Evolutionary conservation across 2,329 filamentous ascomycete species (phyloP).

Genomic region (Alternaria rosae): DNA sequence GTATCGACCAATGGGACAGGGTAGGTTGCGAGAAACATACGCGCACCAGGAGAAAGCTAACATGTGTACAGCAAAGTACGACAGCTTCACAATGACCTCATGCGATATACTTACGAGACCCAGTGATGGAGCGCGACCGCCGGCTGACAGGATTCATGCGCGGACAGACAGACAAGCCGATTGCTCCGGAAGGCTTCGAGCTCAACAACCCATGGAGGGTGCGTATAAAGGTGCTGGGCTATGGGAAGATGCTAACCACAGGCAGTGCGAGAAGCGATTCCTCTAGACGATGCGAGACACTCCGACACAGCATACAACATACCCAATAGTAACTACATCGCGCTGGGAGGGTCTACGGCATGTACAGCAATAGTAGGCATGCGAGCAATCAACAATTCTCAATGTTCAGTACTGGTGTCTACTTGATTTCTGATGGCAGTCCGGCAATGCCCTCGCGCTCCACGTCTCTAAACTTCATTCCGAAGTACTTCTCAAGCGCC

Average conservation of each 20-base stretch:
- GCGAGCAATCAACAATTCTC: conserved; percentile 22
- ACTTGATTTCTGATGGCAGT: conserved; percentile 44
- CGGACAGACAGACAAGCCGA: conserved; percentile 67
- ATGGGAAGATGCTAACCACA: conserved; percentile 33
- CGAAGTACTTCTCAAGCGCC: conserved; percentile 55
- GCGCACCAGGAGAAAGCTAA: conserved; percentile 49
- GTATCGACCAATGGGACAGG: conserved; percentile 69
- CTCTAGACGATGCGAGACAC: conserved; percentile 28
- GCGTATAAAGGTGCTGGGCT: conserved; percentile 35
- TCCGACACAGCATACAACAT: neutral
- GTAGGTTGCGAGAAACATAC: conserved; percentile 53
- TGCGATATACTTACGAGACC: conserved; percentile 36
- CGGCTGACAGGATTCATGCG: conserved; percentile 67
- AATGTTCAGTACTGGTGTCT: conserved; percentile 9
- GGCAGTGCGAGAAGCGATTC: conserved; percentile 50
- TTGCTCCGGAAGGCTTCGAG: conserved; percentile 69
- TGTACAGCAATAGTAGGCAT: conserved; percentile 22
- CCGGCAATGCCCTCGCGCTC: conserved; percentile 51
- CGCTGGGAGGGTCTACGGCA: neutral
- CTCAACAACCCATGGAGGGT: conserved; percentile 74
- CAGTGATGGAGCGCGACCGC: conserved; percentile 73
- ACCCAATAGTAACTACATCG: neutral
- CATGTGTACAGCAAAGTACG: conserved; percentile 61
- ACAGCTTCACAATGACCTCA: conserved; percentile 43
- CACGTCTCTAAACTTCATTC: conserved; percentile 49